These are phyloP conservation scores for Heteromeles arbutifolia DNA, from an alignment of 306 rosid genomes.

Conservation along the genomic window DNA sequence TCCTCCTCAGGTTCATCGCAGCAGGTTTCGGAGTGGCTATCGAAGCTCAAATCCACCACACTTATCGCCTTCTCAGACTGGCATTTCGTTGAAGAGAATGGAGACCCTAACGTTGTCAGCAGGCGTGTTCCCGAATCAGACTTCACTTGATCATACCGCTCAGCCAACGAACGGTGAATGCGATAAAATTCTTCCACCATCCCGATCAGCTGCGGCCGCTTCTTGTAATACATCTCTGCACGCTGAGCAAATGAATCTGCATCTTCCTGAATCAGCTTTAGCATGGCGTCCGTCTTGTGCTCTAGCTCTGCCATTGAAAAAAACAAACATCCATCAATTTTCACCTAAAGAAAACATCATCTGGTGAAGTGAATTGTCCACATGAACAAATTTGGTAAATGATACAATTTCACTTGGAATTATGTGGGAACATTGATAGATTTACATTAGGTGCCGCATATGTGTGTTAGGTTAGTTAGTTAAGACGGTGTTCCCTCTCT, in stretches of 20 bases:
- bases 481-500: background rate
- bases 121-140: constrained; percentile 49
- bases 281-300: constrained; percentile 60
- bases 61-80: constrained; percentile 28
- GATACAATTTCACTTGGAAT: background rate
- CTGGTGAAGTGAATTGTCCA: background rate
- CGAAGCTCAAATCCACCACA: constrained; percentile 37
- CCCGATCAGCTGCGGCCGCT: constrained; percentile 65
- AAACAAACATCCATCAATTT: constrained; percentile 3
- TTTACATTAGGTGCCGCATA: background rate
- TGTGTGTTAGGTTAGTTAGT: background rate
- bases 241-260: constrained; percentile 86
- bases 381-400: background rate
- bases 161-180: constrained; percentile 66
- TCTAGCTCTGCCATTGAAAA: constrained; percentile 47
- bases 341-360: background rate
- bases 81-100: constrained; percentile 52
- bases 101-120: constrained; percentile 35
- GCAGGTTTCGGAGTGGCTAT: constrained; percentile 47
- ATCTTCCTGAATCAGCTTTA: constrained; percentile 63
- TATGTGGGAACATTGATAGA: background rate
- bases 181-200: constrained; percentile 84
- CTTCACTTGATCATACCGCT: constrained; percentile 67
- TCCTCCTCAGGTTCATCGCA: constrained; percentile 45
- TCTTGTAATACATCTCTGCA: constrained; percentile 94